phyloP scores from a whole-genome alignment of 805 yeast genomes.

The Ogataea sp. region DNA sequence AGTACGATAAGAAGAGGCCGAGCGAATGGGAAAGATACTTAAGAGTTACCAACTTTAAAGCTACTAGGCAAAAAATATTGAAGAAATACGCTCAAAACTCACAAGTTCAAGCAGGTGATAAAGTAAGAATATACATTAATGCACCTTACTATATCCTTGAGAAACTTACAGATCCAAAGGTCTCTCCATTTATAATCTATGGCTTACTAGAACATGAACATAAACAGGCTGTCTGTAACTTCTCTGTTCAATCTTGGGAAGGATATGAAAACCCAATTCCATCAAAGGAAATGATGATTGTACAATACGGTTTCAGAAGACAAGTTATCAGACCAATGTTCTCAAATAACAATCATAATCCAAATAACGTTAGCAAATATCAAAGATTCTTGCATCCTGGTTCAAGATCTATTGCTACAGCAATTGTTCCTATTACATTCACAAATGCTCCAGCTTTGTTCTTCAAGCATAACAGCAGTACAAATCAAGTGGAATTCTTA shows the following conservation, averaged over 20 bases:
- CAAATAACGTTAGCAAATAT: slow-evolving; percentile 81
- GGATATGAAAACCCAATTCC: slow-evolving; percentile 81
- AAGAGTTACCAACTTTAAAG: slow-evolving; percentile 68
- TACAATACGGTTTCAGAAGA: slow-evolving; percentile 92
- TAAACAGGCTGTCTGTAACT: slow-evolving; percentile 74
- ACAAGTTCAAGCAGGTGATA: slow-evolving; percentile 54
- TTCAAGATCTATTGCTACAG: slow-evolving; percentile 66
- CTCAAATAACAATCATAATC: slow-evolving; percentile 66
- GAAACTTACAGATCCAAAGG: slow-evolving; percentile 33
- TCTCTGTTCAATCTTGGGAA: slow-evolving; percentile 82
- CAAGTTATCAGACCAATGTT: slow-evolving; percentile 74
- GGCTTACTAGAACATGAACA: slow-evolving; percentile 82
- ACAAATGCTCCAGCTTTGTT: slow-evolving; percentile 79
- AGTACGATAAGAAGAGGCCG: slow-evolving; percentile 65
- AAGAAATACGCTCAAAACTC: slow-evolving; percentile 49
- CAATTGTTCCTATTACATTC: slow-evolving; percentile 81
- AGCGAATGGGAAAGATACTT: slow-evolving; percentile 68
- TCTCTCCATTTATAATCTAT: slow-evolving; percentile 54
- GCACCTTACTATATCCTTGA: slow-evolving; percentile 43
- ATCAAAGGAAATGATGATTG: slow-evolving; percentile 71
- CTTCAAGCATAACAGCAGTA: slow-evolving; percentile 48
- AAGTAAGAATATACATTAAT: slow-evolving; percentile 48
- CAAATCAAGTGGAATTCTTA: slow-evolving; percentile 50
- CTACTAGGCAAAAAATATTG: slow-evolving; percentile 58
- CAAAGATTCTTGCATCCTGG: slow-evolving; percentile 82